Conservation (phyloP, 2,329 filamentous ascomycete genomes). For the Akanthomyces uredinophilus region DNA sequence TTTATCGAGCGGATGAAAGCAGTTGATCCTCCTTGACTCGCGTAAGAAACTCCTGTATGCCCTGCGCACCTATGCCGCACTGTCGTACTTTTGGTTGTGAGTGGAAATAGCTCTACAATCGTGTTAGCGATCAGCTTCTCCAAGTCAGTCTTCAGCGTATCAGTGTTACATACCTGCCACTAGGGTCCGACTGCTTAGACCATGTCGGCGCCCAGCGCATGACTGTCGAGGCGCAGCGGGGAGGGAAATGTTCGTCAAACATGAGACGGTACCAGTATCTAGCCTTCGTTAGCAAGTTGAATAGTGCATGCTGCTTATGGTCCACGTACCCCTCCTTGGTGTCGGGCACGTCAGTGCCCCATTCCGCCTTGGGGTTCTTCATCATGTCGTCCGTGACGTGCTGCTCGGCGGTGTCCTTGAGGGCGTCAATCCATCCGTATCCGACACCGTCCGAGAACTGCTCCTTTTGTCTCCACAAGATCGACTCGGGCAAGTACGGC, state of each 20-base stretch:
- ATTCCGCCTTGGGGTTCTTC: slow-evolving; percentile 96
- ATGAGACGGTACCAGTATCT: slow-evolving; percentile 96
- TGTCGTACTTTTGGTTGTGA: slow-evolving; percentile 69
- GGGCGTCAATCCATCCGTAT: slow-evolving; percentile 96
- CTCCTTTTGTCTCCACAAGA: slow-evolving; percentile 98
- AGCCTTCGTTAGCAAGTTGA: slow-evolving; percentile 23
- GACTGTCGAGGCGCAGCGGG: slow-evolving; percentile 84
- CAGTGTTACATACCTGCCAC: slow-evolving; percentile 63
- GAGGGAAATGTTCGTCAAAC: slow-evolving; percentile 98
- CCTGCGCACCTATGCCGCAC: slow-evolving; percentile 31
- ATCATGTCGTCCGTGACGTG: slow-evolving; percentile 96
- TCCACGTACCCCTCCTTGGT: slow-evolving; percentile 83
- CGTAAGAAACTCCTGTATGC: slow-evolving; percentile 7
- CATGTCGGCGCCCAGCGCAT: slow-evolving; percentile 96
- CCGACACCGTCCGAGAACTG: slow-evolving; percentile 98
- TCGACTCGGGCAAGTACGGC: slow-evolving; percentile 92
- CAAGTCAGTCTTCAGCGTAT: not conserved
- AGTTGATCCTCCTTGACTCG: not conserved
- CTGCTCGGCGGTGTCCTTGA: slow-evolving; percentile 89
- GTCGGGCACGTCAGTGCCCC: slow-evolving; percentile 88
- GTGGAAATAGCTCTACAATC: slow-evolving; percentile 63
- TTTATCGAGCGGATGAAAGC: not conserved
- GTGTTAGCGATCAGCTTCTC: slow-evolving; percentile 10
- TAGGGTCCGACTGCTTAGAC: slow-evolving; percentile 94
- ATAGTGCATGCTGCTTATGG: no score